Evolutionary conservation across 208 protist genomes (phyloP).

Genomic region (Tetramitus jugosus): DNA sequence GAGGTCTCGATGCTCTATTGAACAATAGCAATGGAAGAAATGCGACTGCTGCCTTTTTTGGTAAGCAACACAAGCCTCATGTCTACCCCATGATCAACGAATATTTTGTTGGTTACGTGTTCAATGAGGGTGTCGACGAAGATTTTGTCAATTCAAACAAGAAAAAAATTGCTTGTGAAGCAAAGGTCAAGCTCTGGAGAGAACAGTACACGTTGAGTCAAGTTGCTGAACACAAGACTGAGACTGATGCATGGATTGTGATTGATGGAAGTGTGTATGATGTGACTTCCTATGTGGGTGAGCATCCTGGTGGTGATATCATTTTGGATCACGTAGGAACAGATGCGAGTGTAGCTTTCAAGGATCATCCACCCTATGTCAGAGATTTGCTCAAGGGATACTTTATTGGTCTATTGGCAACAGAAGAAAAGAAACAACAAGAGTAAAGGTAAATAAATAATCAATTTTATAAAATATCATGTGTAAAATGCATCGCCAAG

Average conservation of each 20-base stretch:
- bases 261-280: conserved; percentile 43
- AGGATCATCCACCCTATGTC: conserved; percentile 57
- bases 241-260: conserved; percentile 39
- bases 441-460: too few species aligned
- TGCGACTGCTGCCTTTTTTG: neutral
- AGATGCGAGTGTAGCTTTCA: conserved; percentile 40
- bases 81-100: neutral
- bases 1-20: conserved; percentile 49
- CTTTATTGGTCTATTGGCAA: too few species aligned
- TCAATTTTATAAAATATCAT: too few species aligned
- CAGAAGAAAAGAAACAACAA: too few species aligned
- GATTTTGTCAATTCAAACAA: neutral
- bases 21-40: conserved; percentile 44
- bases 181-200: neutral
- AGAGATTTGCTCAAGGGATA: conserved; percentile 50
- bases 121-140: neutral
- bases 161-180: neutral
- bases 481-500: too few species aligned
- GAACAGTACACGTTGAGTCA: too few species aligned
- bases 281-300: conserved; percentile 40
- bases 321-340: conserved; percentile 39
- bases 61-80: neutral
- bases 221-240: conserved; percentile 31
- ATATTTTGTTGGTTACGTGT: neutral
- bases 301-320: conserved; percentile 45